Base-by-base conservation (phyloP, 768 basidiomycete species). In the Psilocybe tampanensis region DNA sequence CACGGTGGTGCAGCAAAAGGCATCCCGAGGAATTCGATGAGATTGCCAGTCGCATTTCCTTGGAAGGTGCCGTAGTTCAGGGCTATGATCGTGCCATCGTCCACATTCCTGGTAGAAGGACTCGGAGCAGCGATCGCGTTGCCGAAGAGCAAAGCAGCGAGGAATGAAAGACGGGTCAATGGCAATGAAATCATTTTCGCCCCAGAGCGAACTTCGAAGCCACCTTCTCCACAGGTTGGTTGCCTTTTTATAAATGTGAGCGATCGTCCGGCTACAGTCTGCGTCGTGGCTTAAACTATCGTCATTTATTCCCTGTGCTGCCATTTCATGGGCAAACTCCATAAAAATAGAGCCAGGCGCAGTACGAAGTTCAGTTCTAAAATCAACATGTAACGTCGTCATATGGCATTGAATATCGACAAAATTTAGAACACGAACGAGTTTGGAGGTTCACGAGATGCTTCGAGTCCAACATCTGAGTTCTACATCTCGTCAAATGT, bases 1-100 rank as follows among this genome's bases (percentile, higher is more conserved):
- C 26, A 61, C 60, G 56, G 56, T 8, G 60, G 56, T 8, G 56
- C 47, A 15, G 60, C 60, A 34, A 58, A 61, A 34, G 56, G 60
- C 43, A 61, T 58, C 8, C 60, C 60, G 1, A 61, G 44, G 21
- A 61, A 61, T 3, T 51, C 22, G 3, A 44, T 42, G 13, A 61
- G 8, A 24, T 56, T 47, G 2, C 51, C 44, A 19, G 44, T 34
- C 17, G 41, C 23, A 19, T 53, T 49, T 13, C 59, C 59, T 48
- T 57, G 50, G 19, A 56, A 60, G 7, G 59, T 29, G n/a, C 60
- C 55, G 34, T 60, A 60, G 39, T 34, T 29, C 3, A 60, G 41
- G 17, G 17, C 23, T 3, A 60, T 54, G 7, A 34, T 21, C 23
- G 26, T 26, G 6, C 43, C 32, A 39, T 39, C n/a, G n/a, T 5